Percentiles rank a stretch among this genome's conserved stretches.
phyloP scores from a whole-genome alignment of 2,329 filamentous ascomycete genomes.

The Neobulgaria alba region DNA sequence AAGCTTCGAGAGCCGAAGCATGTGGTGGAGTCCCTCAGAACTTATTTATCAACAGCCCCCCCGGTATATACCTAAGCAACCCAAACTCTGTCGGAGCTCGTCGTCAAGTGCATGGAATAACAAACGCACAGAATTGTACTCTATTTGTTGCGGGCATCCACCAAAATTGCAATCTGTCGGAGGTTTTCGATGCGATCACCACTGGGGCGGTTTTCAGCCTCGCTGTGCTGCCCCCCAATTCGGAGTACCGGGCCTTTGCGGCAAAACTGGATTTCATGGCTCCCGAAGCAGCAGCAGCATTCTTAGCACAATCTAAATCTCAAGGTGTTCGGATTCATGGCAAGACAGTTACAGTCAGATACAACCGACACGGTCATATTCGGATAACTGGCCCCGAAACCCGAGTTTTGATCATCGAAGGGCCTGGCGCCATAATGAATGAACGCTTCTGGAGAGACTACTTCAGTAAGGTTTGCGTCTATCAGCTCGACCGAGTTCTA shows the following conservation, averaged over 20 bases:
- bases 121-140: conserved; percentile 15
- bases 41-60: too few relatives aligned
- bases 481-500: background rate
- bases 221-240: conserved; percentile 9
- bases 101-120: conserved; percentile 7
- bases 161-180: too few relatives aligned
- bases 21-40: too few relatives aligned
- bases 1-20: background rate
- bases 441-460: background rate
- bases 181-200: conserved; percentile 13
- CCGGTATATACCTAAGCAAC: conserved; percentile 3
- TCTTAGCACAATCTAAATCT: too few relatives aligned
- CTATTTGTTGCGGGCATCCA: conserved; percentile 17
- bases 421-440: background rate
- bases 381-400: background rate
- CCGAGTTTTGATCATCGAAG: conserved; percentile 5
- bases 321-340: background rate
- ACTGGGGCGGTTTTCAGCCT: conserved; percentile 14
- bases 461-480: background rate
- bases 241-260: conserved; percentile 7
- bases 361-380: conserved; percentile 1
- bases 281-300: conserved; percentile 7
- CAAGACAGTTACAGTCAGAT: background rate
- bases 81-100: conserved; percentile 1
- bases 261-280: conserved; percentile 17